phyloP scores from a whole-genome alignment of 768 basidiomycete species.

The Brasilioporus rufonigricans region DNA sequence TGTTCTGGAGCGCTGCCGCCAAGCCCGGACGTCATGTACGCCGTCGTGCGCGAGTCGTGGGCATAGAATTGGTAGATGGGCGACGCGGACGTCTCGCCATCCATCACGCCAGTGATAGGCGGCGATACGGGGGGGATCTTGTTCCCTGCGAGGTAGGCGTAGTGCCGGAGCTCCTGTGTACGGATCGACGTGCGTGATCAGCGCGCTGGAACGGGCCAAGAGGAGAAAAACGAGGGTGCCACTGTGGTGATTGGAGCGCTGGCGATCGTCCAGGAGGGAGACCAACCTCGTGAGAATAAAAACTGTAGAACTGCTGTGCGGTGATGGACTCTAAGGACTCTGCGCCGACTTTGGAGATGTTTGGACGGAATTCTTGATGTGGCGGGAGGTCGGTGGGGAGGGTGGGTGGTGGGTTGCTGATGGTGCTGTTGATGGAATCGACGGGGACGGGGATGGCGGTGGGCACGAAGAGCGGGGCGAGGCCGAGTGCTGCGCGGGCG shows the following conservation, averaged over 20 bases:
- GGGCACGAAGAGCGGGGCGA: constrained; percentile 54
- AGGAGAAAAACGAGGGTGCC: background rate
- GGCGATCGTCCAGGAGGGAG: background rate
- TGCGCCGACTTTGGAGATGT: constrained; percentile 7
- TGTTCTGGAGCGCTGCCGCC: constrained; percentile 28
- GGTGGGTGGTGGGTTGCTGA: constrained; percentile 3
- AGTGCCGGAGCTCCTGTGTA: constrained; percentile 42
- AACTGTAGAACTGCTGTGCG: constrained; percentile 34
- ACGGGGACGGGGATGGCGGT: constrained; percentile 19
- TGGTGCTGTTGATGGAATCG: background rate
- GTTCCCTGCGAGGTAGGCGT: constrained; percentile 35
- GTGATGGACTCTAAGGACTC: constrained; percentile 40
- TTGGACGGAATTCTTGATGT: constrained; percentile 28
- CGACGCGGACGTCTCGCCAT: background rate
- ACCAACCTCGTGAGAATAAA: constrained; percentile 45
- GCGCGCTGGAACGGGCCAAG: background rate
- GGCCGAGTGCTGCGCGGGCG: constrained; percentile 43
- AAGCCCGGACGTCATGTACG: constrained; percentile 16
- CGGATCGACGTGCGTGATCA: constrained; percentile 16
- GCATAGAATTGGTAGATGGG: constrained; percentile 21
- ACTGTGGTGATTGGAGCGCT: too few relatives aligned
- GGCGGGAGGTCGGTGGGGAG: constrained; percentile 17
- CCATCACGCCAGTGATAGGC: background rate
- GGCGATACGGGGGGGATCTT: constrained; percentile 17
- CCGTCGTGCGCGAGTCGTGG: constrained; percentile 23